Conservation (phyloP, 148 eudicot genomes). For the Arbutus unedo region DNA sequence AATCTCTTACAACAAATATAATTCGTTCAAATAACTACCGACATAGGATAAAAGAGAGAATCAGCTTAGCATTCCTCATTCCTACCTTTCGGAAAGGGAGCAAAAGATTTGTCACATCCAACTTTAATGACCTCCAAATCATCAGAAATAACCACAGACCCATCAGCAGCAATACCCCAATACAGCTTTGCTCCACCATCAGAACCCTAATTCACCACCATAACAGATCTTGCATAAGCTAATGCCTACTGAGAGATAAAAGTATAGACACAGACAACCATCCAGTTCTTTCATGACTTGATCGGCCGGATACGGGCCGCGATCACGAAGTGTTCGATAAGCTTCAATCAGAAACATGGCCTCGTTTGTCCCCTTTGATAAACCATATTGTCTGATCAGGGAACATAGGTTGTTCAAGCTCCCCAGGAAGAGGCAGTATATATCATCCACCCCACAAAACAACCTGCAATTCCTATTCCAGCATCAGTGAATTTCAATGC, state of each 20-base stretch:
- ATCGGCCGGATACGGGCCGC: slow-evolving; percentile 94
- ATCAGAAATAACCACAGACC: slow-evolving; percentile 52
- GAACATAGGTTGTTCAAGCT: slow-evolving; percentile 74
- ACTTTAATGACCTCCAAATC: slow-evolving; percentile 51
- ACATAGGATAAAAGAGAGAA: too few species aligned
- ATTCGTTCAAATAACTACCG: too few species aligned
- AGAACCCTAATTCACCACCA: slow-evolving; percentile 46
- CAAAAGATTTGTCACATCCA: slow-evolving; percentile 89
- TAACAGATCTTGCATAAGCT: background rate
- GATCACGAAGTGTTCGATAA: slow-evolving; percentile 76
- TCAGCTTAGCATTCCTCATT: background rate
- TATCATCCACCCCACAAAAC: slow-evolving; percentile 73
- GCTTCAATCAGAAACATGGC: slow-evolving; percentile 89
- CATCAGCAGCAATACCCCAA: slow-evolving; percentile 96
- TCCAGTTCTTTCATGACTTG: slow-evolving; percentile 88
- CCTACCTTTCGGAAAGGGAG: slow-evolving; percentile 85
- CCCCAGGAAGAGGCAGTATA: slow-evolving; percentile 79
- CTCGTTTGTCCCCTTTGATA: slow-evolving; percentile 63
- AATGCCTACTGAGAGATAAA: too few species aligned
- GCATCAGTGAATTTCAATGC: background rate
- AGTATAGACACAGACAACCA: slow-evolving; percentile 21
- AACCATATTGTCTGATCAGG: slow-evolving; percentile 64
- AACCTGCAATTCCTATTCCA: slow-evolving; percentile 40
- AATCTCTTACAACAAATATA: too few species aligned
- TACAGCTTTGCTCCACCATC: slow-evolving; percentile 80